Evolutionary conservation across 2,329 filamentous ascomycete genomes (phyloP).

Genomic region (Fusarium zealandicum): DNA sequence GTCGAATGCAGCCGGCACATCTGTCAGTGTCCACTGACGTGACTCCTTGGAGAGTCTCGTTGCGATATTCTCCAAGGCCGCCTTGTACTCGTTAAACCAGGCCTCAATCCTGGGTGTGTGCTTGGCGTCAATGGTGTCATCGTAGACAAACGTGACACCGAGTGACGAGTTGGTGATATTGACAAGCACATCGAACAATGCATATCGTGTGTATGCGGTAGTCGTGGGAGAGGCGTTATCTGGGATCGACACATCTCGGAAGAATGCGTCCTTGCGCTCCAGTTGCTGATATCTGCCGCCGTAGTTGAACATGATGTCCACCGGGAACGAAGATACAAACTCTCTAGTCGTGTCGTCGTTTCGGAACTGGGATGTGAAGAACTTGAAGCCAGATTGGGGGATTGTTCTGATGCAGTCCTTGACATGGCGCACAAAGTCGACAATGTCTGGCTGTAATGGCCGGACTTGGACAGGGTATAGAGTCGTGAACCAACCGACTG

Average conservation of each 20-base stretch:
- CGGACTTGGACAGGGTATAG: conserved; percentile 38
- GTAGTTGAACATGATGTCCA: conserved; percentile 43
- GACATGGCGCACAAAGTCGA: conserved; percentile 21
- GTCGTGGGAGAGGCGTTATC: neutral
- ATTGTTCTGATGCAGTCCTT: conserved; percentile 34
- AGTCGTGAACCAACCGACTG: conserved; percentile 49
- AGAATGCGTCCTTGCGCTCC: conserved; percentile 13
- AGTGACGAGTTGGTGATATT: neutral
- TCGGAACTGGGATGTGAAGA: conserved; percentile 30
- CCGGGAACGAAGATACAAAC: conserved; percentile 45
- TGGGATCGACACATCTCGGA: neutral
- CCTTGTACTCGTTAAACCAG: neutral
- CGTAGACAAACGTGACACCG: neutral
- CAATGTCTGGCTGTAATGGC: neutral
- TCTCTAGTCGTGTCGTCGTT: conserved; percentile 31
- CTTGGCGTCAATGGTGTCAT: neutral
- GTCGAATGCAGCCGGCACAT: neutral
- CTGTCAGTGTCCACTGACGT: neutral
- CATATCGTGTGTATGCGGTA: neutral
- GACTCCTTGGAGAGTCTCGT: neutral
- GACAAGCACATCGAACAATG: neutral
- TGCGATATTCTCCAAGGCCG: neutral
- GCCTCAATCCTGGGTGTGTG: neutral
- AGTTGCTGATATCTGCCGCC: conserved; percentile 35
- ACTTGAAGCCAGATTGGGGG: conserved; percentile 28